phyloP scores from a whole-genome alignment of 495 filamentous ascomycete genomes.

The Penicillium riverlandense region DNA sequence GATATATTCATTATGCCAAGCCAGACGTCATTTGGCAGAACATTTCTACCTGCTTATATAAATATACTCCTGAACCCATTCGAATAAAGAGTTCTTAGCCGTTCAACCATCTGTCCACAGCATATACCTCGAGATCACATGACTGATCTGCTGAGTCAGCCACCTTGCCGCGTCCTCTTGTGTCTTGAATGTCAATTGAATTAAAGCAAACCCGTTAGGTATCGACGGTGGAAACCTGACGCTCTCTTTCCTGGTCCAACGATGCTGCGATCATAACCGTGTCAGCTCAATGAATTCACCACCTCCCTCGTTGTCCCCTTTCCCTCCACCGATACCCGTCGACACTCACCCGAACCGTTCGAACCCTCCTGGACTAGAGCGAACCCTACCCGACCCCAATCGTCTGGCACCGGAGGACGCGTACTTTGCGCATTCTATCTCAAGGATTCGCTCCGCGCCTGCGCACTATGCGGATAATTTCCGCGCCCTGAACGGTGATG shows the following conservation, averaged over 20 bases:
- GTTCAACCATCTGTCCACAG: too few relatives aligned
- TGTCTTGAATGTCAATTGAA: too few relatives aligned
- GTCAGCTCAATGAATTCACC: conserved; percentile 35
- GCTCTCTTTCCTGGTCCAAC: not conserved
- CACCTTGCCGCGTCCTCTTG: too few relatives aligned
- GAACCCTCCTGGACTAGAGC: conserved; percentile 36
- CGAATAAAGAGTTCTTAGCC: too few relatives aligned
- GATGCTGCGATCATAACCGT: conserved; percentile 26
- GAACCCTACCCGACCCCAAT: conserved; percentile 45
- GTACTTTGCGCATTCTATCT: conserved; percentile 54
- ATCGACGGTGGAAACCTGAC: too few relatives aligned
- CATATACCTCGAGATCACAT: too few relatives aligned
- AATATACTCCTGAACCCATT: too few relatives aligned
- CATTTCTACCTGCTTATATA: too few relatives aligned
- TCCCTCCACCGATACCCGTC: conserved; percentile 37
- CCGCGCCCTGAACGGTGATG: conserved; percentile 24
- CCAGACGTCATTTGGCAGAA: too few relatives aligned
- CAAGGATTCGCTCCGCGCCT: conserved; percentile 43
- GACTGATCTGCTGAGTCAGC: too few relatives aligned
- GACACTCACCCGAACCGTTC: conserved; percentile 38
- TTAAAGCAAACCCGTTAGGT: too few relatives aligned
- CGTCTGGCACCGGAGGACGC: conserved; percentile 81
- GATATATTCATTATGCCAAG: too few relatives aligned
- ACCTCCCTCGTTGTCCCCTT: conserved; percentile 24
- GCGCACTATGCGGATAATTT: conserved; percentile 32